phyloP scores from a whole-genome alignment of 345 rosid genomes.

The Eucalyptus tenuipes region DNA sequence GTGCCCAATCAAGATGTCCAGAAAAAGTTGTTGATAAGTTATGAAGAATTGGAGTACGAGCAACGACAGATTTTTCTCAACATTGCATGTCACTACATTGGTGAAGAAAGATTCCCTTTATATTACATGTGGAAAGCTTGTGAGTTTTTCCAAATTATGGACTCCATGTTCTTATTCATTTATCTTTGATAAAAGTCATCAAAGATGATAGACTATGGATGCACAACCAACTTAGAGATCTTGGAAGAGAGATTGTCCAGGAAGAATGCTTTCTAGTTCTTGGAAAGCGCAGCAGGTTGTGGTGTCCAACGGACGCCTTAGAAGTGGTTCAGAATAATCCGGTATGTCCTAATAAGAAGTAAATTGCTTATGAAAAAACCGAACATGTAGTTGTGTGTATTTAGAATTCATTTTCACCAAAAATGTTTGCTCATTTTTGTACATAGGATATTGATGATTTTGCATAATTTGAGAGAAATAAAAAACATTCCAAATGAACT shows the following conservation, averaged over 20 bases:
- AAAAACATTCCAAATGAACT: not conserved
- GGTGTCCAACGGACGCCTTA: fast-evolving
- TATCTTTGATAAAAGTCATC: not conserved
- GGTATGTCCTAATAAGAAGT: not conserved
- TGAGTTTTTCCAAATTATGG: not conserved
- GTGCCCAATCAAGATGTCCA: not conserved
- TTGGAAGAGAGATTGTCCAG: not conserved
- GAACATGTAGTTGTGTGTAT: not conserved
- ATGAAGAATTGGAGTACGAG: fast-evolving
- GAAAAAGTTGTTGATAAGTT: not conserved
- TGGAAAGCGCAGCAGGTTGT: not conserved
- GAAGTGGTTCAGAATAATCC: not conserved
- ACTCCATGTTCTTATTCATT: fast-evolving
- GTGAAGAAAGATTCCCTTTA: not conserved
- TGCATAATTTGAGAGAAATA: not conserved
- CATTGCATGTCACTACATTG: not conserved
- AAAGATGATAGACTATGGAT: not conserved
- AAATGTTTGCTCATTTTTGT: not conserved
- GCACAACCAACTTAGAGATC: not conserved
- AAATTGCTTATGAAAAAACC: not conserved
- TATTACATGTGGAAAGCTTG: not conserved
- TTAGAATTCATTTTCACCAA: not conserved
- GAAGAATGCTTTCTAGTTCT: fast-evolving
- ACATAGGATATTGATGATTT: not conserved
- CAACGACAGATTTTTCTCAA: not conserved